Evolutionary conservation across 495 filamentous ascomycete genomes (phyloP), one percentile per base, ranked within the genome.

Genomic region (Penicillium waksmanii): DNA sequence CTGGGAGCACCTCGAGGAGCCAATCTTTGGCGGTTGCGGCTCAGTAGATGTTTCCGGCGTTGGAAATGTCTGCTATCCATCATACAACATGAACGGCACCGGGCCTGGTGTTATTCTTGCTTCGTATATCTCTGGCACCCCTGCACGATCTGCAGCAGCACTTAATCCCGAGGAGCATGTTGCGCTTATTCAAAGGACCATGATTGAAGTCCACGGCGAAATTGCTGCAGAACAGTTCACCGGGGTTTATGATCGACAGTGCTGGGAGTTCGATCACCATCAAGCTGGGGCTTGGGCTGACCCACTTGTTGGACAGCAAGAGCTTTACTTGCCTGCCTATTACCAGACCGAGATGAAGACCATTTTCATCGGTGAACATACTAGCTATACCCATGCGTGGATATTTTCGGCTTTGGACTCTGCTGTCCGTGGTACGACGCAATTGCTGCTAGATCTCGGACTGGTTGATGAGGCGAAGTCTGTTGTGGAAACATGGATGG

Each of bases 301-400:
- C 19, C 87, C 87, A 9, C 60, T 67, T 1, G 66, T 83, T 1
- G 87, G 87, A 0, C 82, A 87, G 72, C 87, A 90, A 60, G 74
- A 84, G 69, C 57, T 90, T 51, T 89, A 87, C 66, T 71, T 90
- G 15, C 88, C 88, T 0, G 84, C 87, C 53, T 90, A 86, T 57
- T 90, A 87, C 58, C 79, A 88, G 68, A 89, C 87, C 0, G 85
- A 89, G 66, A 79, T 82, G 43, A 82, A 82, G 64, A 84, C 85
- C 38, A 83, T 90, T 38, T 89, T 89, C 52, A 76, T 89, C 5
- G 87, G 87, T 15, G 87, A 90, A 71, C 87, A 89, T 66, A 90
- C 87, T 1, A 84, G 81, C 48, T 89, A 87, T 69, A 89, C 87
- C n/a, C 87, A 89, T 65, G 86, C 86, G 5, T 90, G 87, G 87